A percentile compares a stretch with the other conserved stretches of the same genome.
These are phyloP conservation scores for Eutrema japonicum DNA, from an alignment of 345 rosid genomes.

Conservation along the genomic window DNA sequence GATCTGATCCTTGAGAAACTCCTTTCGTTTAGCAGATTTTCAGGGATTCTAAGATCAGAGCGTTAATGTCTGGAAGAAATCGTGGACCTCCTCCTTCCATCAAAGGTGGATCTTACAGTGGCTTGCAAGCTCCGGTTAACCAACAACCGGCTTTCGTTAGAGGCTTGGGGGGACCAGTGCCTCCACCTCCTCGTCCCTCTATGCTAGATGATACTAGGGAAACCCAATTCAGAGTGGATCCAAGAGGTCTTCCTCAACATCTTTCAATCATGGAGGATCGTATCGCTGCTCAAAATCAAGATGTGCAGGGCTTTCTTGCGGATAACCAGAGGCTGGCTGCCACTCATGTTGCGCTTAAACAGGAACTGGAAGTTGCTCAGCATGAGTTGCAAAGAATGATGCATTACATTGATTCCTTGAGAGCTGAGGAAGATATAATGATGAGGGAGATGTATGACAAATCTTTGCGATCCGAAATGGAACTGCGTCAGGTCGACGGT, in stretches of 20 bases:
- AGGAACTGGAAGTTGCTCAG: constrained; percentile 85
- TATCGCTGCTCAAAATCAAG: constrained; percentile 81
- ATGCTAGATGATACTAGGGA: constrained; percentile 71
- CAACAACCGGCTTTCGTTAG: constrained; percentile 67
- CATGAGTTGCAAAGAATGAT: constrained; percentile 73
- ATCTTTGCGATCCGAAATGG: constrained; percentile 63
- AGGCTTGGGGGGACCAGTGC: constrained; percentile 57
- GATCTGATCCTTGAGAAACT: constrained; percentile 1
- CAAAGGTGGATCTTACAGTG: constrained; percentile 54
- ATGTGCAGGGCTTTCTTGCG: constrained; percentile 81
- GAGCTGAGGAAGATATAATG: constrained; percentile 76
- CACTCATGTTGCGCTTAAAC: constrained; percentile 91
- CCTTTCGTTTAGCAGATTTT: constrained; percentile 14
- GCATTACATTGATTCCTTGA: constrained; percentile 65
- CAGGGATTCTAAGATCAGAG: constrained; percentile 5
- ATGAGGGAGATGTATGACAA: constrained; percentile 89
- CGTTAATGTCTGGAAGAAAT: constrained; percentile 58
- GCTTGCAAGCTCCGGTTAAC: constrained; percentile 55
- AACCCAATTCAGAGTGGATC: constrained; percentile 60
- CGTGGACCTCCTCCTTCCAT: constrained; percentile 52
- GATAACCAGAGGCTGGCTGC: constrained; percentile 91
- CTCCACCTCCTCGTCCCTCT: constrained; percentile 50
- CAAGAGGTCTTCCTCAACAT: constrained; percentile 69
- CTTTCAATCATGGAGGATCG: constrained; percentile 70
- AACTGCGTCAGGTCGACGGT: constrained; percentile 69